These are phyloP conservation scores for Brassica nigra DNA, from an alignment of 345 rosid species.

Conservation along the genomic window DNA sequence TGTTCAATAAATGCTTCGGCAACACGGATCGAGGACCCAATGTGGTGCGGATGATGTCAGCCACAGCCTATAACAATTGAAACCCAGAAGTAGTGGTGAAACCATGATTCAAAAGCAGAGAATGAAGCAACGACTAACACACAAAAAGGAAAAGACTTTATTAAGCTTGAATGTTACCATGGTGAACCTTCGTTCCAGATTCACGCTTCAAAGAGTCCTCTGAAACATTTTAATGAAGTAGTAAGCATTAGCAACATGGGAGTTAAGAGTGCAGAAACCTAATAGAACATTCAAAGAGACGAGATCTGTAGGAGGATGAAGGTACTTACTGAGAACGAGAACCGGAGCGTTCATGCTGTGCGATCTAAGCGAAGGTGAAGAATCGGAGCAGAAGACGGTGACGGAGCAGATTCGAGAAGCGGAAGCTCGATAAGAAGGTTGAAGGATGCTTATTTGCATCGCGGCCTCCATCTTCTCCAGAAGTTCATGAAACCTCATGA, in stretches of 20 bases:
- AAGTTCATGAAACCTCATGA: too few relatives aligned
- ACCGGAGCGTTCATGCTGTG: constrained; percentile 68
- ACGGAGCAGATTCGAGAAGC: constrained; percentile 30
- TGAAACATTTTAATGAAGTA: constrained; percentile 35
- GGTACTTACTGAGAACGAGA: constrained; percentile 77
- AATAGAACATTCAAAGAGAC: not conserved
- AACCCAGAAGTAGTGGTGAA: constrained; percentile 5
- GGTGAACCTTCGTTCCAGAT: constrained; percentile 86
- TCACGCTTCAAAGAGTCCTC: constrained; percentile 97
- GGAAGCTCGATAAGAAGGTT: not conserved
- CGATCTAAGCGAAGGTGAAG: constrained; percentile 10
- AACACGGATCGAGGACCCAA: constrained; percentile 97
- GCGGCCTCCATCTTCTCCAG: not conserved
- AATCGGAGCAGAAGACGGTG: constrained; percentile 23
- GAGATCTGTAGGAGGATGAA: not conserved
- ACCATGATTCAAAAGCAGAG: constrained; percentile 19
- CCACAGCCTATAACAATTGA: constrained; percentile 63
- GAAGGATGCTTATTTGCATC: not conserved
- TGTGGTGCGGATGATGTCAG: constrained; percentile 88
- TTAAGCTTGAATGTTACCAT: constrained; percentile 83
- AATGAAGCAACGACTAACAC: not conserved
- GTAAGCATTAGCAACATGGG: not conserved
- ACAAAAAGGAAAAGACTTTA: not conserved
- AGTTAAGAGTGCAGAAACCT: not conserved
- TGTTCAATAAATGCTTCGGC: constrained; percentile 91